Evolutionary conservation across 176 grass and related monocot genomes (phyloP), one percentile per base, ranked within the genome.

Genomic region (Saccharum spontaneum): DNA sequence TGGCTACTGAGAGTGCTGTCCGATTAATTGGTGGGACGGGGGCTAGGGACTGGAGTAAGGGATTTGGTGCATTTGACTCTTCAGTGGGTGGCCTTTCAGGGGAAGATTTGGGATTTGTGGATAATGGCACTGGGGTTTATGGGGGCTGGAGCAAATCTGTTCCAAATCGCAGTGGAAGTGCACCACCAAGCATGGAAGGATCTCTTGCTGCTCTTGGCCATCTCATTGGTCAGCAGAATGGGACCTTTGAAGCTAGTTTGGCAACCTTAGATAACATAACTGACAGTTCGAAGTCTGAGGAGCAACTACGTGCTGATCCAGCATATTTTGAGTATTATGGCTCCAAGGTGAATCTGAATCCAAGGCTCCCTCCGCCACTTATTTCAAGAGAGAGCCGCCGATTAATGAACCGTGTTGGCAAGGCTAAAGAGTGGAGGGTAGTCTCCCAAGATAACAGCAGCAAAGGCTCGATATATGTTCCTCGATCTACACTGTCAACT

Each of bases 171-270:
- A 99, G 97, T 75, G 97, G 91, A 77, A 99, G 97, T 3, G 97
- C 97, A 7, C 97, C 97, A 0, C 97, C 97, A 68, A 95, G 90
- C 86, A 99, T 99, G 90, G 97, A 99, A 87, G 97, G 97, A 15
- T 99, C 97, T 69, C 85, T 87, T 84, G 87, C 83, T 66, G 81
- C 91, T 81, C 88, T 96, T 82, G 88, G 88, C 46, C 85, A 89
- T 88, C 75, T 96, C 40, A 89, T 85, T 64, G 77, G 81, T 16
- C 89, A 86, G 30, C 86, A 83, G 22, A 76, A 60, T 84, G 79
- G 64, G 71, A 90, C 66, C 48, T 90, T 92, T 11, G 89, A 95
- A 68, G 46, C 81, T 45, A 83, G 68, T 79, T 87, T 95, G 71
- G 78, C 78, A 14, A 80, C 76, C 81, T 80, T 89, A 67, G 83